phyloP scores from a whole-genome alignment of 1,284 basidiomycete species.

The Sphaerobolus stellatus region DNA sequence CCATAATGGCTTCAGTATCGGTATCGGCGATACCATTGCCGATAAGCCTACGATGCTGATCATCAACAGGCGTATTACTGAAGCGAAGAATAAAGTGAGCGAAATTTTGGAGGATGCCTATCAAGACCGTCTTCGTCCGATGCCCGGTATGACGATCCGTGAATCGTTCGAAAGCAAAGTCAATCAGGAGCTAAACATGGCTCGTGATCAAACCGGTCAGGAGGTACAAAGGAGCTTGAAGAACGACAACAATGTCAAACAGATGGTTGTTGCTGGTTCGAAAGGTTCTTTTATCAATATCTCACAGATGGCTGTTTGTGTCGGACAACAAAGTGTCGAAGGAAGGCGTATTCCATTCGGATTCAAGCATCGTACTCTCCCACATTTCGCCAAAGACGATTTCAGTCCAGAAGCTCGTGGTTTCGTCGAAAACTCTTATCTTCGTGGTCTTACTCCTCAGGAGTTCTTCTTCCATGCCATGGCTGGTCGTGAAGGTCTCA shows the following conservation, averaged over 20 bases:
- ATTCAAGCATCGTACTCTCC: constrained; percentile 93
- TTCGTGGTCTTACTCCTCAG: constrained; percentile 94
- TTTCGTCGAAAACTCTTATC: constrained; percentile 99
- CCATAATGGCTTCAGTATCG: constrained; percentile 98
- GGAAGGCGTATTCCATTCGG: constrained; percentile 98
- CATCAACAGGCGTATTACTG: constrained; percentile 83
- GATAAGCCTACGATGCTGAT: constrained; percentile 85
- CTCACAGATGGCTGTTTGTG: constrained; percentile 99
- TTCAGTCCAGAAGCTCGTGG: constrained; percentile 98
- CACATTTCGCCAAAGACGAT: constrained; percentile 98
- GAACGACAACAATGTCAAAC: constrained; percentile 99
- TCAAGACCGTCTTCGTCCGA: constrained; percentile 80
- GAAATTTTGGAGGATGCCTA: constrained; percentile 76
- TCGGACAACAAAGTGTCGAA: constrained; percentile 98
- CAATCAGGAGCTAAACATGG: constrained; percentile 90
- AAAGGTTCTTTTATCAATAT: constrained; percentile 99
- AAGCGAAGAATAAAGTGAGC: constrained; percentile 77
- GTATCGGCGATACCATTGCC: constrained; percentile 98
- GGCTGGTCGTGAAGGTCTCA: constrained; percentile 98
- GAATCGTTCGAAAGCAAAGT: constrained; percentile 97
- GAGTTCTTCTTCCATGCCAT: constrained; percentile 99
- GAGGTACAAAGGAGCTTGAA: constrained; percentile 95
- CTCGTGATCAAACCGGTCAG: constrained; percentile 94
- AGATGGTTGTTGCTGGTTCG: constrained; percentile 99
- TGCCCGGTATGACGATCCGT: constrained; percentile 98